Conservation (phyloP, 306 rosid species). For the Clitoria ternatea region DNA sequence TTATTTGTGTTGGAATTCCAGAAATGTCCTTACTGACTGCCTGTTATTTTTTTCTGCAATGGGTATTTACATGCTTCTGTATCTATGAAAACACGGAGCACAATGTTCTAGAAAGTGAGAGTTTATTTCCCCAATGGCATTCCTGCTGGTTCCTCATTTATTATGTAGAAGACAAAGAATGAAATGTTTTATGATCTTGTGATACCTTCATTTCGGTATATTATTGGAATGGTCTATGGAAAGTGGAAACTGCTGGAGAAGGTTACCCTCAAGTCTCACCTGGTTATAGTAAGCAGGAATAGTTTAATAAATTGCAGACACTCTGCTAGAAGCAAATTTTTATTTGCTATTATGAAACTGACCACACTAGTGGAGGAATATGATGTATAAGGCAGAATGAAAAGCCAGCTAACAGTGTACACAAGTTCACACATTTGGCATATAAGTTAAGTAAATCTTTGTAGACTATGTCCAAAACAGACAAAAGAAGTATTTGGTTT, state of each 20-base stretch:
- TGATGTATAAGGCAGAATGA: not conserved
- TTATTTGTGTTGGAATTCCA: not conserved
- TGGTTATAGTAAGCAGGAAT: not conserved
- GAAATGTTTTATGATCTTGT: not conserved
- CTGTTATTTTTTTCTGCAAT: not conserved
- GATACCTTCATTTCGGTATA: not conserved
- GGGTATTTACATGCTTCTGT: not conserved
- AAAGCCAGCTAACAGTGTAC: not conserved
- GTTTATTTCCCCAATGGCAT: not conserved
- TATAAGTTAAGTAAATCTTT: not conserved
- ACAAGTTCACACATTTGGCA: not conserved
- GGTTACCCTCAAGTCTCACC: constrained; percentile 1
- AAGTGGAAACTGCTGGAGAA: not conserved
- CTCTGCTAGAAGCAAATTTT: not conserved
- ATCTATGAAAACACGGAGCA: not conserved
- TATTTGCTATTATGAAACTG: not conserved
- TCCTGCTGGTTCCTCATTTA: not conserved
- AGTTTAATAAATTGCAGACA: not conserved
- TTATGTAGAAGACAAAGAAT: not conserved
- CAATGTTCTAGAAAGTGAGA: not conserved
- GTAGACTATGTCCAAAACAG: not conserved
- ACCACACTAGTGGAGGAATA: not conserved
- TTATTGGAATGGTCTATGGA: not conserved
- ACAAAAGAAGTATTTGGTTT: not conserved
- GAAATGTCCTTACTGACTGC: not conserved